These are phyloP conservation scores for Mrakiaceae sp. DNA, from an alignment of 1,284 basidiomycete genomes.

Conservation along the genomic window DNA sequence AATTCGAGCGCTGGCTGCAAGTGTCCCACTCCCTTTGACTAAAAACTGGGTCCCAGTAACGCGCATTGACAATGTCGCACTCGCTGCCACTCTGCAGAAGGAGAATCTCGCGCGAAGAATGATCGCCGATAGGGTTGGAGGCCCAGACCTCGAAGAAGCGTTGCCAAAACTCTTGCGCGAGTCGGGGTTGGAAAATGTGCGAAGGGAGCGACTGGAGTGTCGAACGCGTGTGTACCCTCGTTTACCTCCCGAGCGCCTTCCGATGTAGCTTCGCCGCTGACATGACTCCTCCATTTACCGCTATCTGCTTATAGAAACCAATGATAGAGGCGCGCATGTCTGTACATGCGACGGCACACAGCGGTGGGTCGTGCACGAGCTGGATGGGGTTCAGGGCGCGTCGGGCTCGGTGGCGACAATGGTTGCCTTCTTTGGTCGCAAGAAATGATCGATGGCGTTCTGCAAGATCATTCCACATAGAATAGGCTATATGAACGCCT, in stretches of 20 bases:
- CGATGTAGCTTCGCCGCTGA: neutral
- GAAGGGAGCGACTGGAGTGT: neutral
- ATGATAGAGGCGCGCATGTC: no score
- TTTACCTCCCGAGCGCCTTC: neutral
- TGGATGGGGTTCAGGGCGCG: neutral
- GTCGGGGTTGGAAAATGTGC: neutral
- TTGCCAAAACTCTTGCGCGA: neutral
- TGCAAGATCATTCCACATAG: no score
- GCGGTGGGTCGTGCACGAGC: no score
- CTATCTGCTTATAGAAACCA: neutral
- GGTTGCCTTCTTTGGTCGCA: neutral
- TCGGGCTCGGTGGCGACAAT: neutral
- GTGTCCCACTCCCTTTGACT: no score
- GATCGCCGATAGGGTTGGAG: neutral
- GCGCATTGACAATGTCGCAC: neutral
- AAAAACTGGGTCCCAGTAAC: neutral
- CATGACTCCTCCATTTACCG: neutral
- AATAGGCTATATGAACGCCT: no score
- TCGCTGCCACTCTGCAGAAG: neutral
- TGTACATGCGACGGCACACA: no score
- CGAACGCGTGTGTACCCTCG: neutral
- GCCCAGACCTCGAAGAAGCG: neutral
- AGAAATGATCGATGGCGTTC: neutral
- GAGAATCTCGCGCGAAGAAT: neutral
- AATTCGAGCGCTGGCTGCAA: no score